phyloP scores from a whole-genome alignment of 2,329 filamentous ascomycete species.

The Aspergillus melleus region DNA sequence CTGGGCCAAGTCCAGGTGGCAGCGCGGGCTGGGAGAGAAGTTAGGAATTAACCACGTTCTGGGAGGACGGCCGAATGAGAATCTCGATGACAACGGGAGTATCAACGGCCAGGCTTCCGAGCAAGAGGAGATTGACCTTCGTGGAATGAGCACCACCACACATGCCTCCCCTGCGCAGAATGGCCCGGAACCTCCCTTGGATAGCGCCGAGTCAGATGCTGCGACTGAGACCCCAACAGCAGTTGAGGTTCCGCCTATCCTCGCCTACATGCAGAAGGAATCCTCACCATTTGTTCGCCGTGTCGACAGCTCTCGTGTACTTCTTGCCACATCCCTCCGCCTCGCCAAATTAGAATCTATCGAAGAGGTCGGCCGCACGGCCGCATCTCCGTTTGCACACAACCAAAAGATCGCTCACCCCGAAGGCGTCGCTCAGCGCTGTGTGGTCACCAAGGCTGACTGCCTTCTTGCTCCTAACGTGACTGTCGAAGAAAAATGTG shows the following conservation, averaged over 20 bases:
- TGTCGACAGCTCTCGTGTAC: slow-evolving; percentile 80
- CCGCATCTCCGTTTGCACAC: slow-evolving; percentile 74
- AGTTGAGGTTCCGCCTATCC: slow-evolving; percentile 59
- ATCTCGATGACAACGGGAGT: background rate
- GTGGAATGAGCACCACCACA: slow-evolving; percentile 55
- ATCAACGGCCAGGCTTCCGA: slow-evolving; percentile 23
- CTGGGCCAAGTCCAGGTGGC: slow-evolving; percentile 96
- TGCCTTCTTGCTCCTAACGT: slow-evolving; percentile 86
- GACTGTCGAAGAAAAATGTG: slow-evolving; percentile 80
- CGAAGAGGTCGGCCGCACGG: slow-evolving; percentile 59
- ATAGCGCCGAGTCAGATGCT: slow-evolving; percentile 31
- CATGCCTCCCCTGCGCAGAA: slow-evolving; percentile 20
- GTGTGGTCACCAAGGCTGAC: slow-evolving; percentile 79
- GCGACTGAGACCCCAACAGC: slow-evolving; percentile 5
- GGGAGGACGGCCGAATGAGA: slow-evolving; percentile 32
- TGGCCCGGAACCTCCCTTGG: slow-evolving; percentile 13
- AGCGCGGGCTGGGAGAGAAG: slow-evolving; percentile 75
- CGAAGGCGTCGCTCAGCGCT: slow-evolving; percentile 74
- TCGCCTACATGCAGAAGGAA: slow-evolving; percentile 70
- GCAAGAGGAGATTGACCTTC: slow-evolving; percentile 57
- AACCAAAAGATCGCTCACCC: slow-evolving; percentile 78
- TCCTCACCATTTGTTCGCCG: slow-evolving; percentile 72
- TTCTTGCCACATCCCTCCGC: slow-evolving; percentile 78
- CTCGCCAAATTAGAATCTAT: slow-evolving; percentile 76
- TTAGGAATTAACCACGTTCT: slow-evolving; percentile 70